These are phyloP conservation scores for Pseudogymnoascus sp. DNA, from an alignment of 2,329 filamentous ascomycete genomes.

Conservation along the genomic window DNA sequence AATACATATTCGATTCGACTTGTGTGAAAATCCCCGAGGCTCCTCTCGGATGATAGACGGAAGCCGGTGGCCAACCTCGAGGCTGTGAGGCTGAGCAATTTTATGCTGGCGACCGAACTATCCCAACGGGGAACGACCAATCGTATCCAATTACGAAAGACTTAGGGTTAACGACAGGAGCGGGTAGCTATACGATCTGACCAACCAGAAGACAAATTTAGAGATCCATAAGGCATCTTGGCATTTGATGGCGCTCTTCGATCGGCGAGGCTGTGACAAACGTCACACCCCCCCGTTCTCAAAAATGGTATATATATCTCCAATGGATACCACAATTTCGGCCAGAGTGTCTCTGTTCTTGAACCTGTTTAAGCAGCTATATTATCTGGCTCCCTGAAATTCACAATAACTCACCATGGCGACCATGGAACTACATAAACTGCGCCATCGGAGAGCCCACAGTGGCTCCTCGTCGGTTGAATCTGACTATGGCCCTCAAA, in stretches of 20 bases:
- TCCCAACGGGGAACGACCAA: background rate
- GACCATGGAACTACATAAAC: slow-evolving; percentile 6
- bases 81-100: background rate
- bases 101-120: background rate
- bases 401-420: background rate
- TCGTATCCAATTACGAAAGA: background rate
- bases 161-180: background rate
- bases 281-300: background rate
- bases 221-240: background rate
- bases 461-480: background rate
- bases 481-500: background rate
- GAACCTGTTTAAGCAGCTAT: background rate
- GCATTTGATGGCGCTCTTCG: background rate
- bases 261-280: background rate
- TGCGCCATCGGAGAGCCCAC: background rate
- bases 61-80: background rate
- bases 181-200: background rate
- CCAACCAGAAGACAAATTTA: background rate
- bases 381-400: background rate
- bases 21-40: too few relatives aligned
- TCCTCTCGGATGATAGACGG: background rate
- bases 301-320: background rate
- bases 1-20: too few relatives aligned
- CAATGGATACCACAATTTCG: background rate
- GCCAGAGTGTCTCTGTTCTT: background rate